Evolutionary conservation across 2,329 filamentous ascomycete species (phyloP).

Genomic region (Neofusicoccum parvum): DNA sequence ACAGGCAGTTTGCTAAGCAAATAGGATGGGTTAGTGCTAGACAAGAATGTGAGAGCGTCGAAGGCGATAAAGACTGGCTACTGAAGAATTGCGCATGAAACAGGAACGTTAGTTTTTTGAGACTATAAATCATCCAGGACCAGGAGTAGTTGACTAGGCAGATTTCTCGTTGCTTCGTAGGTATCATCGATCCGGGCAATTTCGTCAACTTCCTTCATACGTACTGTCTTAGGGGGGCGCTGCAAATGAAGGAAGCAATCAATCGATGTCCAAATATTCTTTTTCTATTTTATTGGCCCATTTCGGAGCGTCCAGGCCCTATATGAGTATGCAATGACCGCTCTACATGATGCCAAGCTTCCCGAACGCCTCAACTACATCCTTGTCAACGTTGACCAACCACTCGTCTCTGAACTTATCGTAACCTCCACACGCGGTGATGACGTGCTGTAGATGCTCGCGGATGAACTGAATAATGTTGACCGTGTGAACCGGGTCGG

Average conservation of each 20-base stretch:
- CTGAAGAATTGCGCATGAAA: too few relatives aligned
- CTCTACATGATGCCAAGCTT: conserved; percentile 39
- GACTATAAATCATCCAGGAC: too few relatives aligned
- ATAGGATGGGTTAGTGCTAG: background rate
- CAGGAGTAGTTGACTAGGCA: too few relatives aligned
- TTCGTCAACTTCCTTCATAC: too few relatives aligned
- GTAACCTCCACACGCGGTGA: conserved; percentile 65
- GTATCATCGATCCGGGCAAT: too few relatives aligned
- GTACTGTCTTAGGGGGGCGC: too few relatives aligned
- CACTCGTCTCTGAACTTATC: conserved; percentile 68
- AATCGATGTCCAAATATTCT: too few relatives aligned
- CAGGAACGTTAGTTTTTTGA: too few relatives aligned
- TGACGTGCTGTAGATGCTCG: conserved; percentile 61
- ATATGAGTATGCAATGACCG: background rate
- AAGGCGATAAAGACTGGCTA: background rate
- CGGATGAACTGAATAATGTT: conserved; percentile 66
- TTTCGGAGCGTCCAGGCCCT: background rate
- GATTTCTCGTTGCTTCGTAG: too few relatives aligned
- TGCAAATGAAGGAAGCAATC: too few relatives aligned
- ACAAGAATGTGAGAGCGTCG: background rate
- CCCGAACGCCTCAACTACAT: conserved; percentile 67
- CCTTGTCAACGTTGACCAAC: conserved; percentile 73
- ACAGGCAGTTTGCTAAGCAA: background rate
- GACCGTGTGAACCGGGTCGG: conserved; percentile 69
- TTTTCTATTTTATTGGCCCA: too few relatives aligned